Evolutionary conservation across 148 eudicot species (phyloP).

Genomic region (Drosera capensis): DNA sequence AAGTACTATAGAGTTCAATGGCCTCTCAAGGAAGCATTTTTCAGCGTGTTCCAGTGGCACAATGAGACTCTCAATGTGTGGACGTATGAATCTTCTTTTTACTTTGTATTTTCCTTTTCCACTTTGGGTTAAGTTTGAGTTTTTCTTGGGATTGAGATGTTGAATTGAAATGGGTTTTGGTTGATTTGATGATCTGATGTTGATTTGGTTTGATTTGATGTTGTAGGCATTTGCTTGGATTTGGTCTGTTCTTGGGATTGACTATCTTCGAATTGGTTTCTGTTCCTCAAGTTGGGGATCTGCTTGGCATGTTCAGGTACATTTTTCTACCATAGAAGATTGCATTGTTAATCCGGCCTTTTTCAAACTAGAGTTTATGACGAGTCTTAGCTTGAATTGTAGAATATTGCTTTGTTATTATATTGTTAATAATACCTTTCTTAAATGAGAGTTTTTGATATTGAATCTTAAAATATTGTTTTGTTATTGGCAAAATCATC

Average conservation of each 20-base stretch:
- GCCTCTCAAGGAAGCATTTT: slow-evolving; percentile 66
- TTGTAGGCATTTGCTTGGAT: slow-evolving; percentile 71
- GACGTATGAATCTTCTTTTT: slow-evolving; percentile 29
- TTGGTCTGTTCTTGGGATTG: slow-evolving; percentile 66
- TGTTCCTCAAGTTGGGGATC: slow-evolving; percentile 51
- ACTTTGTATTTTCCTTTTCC: slow-evolving; percentile 1
- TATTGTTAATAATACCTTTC: too few relatives aligned
- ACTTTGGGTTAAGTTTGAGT: slow-evolving; percentile 1
- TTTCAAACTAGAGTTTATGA: background rate
- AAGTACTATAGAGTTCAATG: slow-evolving; percentile 85
- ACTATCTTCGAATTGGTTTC: slow-evolving; percentile 37
- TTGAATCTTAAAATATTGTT: too few relatives aligned
- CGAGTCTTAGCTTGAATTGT: slow-evolving; percentile 15
- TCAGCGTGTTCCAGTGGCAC: slow-evolving; percentile 71
- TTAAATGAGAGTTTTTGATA: too few relatives aligned
- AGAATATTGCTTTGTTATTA: too few relatives aligned
- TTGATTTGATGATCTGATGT: background rate
- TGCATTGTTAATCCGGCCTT: background rate
- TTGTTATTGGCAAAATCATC: too few relatives aligned
- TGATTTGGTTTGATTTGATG: background rate
- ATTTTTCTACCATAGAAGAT: background rate
- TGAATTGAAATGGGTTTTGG: slow-evolving; percentile 1
- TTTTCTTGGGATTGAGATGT: background rate
- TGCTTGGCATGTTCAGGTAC: slow-evolving; percentile 58
- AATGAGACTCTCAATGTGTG: slow-evolving; percentile 87